Conservation (phyloP, 2,329 filamentous ascomycete species). For the Xylariaceae sp. region DNA sequence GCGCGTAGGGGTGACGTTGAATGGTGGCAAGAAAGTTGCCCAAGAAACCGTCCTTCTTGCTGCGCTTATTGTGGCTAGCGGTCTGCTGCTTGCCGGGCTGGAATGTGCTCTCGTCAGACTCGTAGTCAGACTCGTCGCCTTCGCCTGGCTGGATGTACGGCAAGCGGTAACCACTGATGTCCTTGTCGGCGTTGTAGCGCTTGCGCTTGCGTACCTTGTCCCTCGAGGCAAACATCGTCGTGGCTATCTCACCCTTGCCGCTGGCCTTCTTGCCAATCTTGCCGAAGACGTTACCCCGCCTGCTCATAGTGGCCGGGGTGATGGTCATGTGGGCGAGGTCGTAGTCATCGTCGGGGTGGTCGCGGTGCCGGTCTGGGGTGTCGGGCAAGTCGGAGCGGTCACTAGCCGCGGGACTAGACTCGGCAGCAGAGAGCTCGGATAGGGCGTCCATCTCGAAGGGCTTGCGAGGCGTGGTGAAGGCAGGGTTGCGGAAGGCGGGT, state of each 20-base stretch:
- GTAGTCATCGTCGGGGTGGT: conserved; percentile 42
- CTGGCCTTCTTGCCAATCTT: conserved; percentile 42
- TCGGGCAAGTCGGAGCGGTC: conserved; percentile 53
- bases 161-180: conserved; percentile 46
- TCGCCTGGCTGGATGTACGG: conserved; percentile 40
- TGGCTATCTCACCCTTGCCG: conserved; percentile 62
- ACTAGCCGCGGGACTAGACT: conserved; percentile 57
- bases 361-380: conserved; percentile 49
- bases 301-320: conserved; percentile 46
- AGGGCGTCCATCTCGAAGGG: conserved; percentile 50
- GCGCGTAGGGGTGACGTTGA: conserved; percentile 55
- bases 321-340: conserved; percentile 42
- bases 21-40: conserved; percentile 46
- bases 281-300: conserved; percentile 35
- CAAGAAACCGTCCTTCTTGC: conserved; percentile 36
- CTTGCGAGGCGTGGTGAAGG: conserved; percentile 61
- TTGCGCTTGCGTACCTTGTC: conserved; percentile 53
- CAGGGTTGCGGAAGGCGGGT: conserved; percentile 57
- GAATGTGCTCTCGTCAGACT: conserved; percentile 44
- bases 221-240: conserved; percentile 32
- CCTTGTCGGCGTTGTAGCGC: conserved; percentile 47
- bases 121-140: conserved; percentile 45
- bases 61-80: conserved; percentile 21
- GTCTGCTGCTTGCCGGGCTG: conserved; percentile 20
- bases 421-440: conserved; percentile 54